Evolutionary conservation across 2,329 filamentous ascomycete species (phyloP).

Genomic region (Cryphonectria carpinicola): DNA sequence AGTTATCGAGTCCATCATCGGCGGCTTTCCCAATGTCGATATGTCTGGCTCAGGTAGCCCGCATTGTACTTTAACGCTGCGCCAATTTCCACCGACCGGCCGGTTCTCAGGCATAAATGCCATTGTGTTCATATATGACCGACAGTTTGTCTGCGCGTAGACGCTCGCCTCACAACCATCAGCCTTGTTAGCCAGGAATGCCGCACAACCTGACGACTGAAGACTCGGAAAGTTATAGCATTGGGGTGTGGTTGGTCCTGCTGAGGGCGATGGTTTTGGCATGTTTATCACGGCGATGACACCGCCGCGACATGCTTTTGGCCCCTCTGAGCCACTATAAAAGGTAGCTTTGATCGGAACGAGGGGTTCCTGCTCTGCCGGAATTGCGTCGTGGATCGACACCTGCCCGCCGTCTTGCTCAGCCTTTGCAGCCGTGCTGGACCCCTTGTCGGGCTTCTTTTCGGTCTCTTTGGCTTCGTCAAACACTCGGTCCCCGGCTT

Average conservation of each 20-base stretch:
- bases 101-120: conserved; percentile 42
- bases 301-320: conserved; percentile 41
- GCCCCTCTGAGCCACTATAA: conserved; percentile 41
- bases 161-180: conserved; percentile 44
- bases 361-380: conserved; percentile 47
- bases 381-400: conserved; percentile 46
- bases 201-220: conserved; percentile 39
- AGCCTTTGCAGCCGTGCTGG: conserved; percentile 11
- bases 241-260: conserved; percentile 34
- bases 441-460: background rate
- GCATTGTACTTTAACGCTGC: conserved; percentile 42
- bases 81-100: conserved; percentile 40
- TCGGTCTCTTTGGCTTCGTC: background rate
- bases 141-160: conserved; percentile 41
- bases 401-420: conserved; percentile 37
- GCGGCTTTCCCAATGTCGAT: conserved; percentile 34
- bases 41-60: conserved; percentile 36
- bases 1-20: conserved; percentile 32
- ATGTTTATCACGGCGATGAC: conserved; percentile 36
- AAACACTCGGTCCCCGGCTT: background rate
- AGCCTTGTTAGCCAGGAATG: conserved; percentile 42
- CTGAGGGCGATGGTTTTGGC: conserved; percentile 33
- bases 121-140: conserved; percentile 41
- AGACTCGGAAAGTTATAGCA: conserved; percentile 42
- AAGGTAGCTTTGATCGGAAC: conserved; percentile 55